Percentiles rank a stretch among this genome's conserved stretches.
phyloP scores from a whole-genome alignment of 257 asterid species.

The Voacanga thouarsii region DNA sequence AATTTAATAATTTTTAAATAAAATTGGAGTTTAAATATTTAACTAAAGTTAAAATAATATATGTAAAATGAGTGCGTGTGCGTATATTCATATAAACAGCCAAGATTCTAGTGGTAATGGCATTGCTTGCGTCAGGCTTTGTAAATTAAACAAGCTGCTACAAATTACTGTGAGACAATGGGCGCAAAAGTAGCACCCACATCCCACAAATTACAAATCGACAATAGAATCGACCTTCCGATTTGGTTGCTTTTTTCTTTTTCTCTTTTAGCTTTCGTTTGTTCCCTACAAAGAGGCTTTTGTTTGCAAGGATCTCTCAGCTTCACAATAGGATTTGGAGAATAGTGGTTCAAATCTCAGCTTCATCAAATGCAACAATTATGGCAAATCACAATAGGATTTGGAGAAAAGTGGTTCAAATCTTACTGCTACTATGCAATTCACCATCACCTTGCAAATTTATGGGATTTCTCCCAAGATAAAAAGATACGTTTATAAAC shows the following conservation, averaged over 20 bases:
- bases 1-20: no score
- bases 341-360: background rate
- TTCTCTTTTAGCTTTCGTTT: background rate
- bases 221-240: background rate
- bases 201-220: background rate
- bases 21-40: no score
- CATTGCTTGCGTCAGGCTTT: no score
- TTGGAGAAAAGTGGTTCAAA: background rate
- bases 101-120: background rate
- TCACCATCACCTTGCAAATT: no score
- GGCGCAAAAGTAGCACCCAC: background rate
- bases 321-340: background rate
- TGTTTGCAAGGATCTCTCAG: no score
- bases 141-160: background rate
- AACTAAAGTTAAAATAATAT: no score
- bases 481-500: no score
- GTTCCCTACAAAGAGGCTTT: no score
- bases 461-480: no score
- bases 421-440: no score
- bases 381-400: background rate
- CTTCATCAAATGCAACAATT: background rate
- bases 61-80: no score
- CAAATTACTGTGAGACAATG: background rate
- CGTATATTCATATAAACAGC: no score
- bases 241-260: background rate